phyloP scores from a whole-genome alignment of 352 stramenopile species.

The Globisporangium uncinulatum region DNA sequence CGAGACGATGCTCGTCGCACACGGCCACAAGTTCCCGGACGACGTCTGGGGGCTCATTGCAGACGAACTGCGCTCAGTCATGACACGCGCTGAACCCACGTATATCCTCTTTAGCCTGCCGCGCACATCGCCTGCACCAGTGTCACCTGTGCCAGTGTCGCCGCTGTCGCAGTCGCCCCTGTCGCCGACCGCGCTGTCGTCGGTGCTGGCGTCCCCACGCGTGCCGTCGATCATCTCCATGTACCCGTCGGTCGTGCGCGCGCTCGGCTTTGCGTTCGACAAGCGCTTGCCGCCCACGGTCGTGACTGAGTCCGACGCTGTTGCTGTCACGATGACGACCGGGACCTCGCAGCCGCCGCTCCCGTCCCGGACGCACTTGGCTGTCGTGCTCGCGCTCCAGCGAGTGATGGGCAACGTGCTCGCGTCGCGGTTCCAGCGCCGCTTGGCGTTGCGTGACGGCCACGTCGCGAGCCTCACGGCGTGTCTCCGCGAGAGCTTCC shows the following conservation, averaged over 20 bases:
- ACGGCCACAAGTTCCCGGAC: conserved; percentile 77
- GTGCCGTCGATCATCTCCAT: conserved; percentile 60
- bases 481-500: conserved; percentile 64
- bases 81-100: conserved; percentile 65
- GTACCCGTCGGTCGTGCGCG: conserved; percentile 51
- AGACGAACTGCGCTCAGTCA: conserved; percentile 73
- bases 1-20: conserved; percentile 59
- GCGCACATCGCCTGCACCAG: not conserved
- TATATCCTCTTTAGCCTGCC: conserved; percentile 59
- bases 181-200: not conserved
- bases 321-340: too few relatives aligned
- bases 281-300: conserved; percentile 46
- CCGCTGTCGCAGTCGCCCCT: conserved; percentile 8
- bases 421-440: conserved; percentile 28
- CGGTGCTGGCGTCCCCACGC: conserved; percentile 28
- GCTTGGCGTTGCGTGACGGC: conserved; percentile 51
- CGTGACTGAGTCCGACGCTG: conserved; percentile 48
- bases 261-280: conserved; percentile 52
- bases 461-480: conserved; percentile 41
- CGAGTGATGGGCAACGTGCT: conserved; percentile 65
- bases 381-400: conserved; percentile 64
- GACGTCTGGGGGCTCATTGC: conserved; percentile 77
- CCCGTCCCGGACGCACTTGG: conserved; percentile 60
- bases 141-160: not conserved
- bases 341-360: conserved; percentile 19